A percentile compares a stretch with the other conserved stretches of the same genome.
Evolutionary conservation across 495 filamentous ascomycete species (phyloP).

Genomic region (Talaromyces ruber): DNA sequence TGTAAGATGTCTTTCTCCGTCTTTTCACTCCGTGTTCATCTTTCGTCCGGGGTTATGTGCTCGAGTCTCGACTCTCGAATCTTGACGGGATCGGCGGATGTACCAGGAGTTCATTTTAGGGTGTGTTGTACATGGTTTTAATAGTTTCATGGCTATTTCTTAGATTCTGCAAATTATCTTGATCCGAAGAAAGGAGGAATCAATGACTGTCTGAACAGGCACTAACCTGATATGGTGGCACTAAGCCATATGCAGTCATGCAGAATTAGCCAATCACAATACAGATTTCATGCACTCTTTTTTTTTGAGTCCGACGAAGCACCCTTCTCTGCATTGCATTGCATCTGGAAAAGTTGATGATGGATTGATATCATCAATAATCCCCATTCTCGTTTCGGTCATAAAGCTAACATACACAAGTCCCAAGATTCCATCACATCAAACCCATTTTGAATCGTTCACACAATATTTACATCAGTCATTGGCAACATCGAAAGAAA

Average conservation of each 20-base stretch:
- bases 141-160: not conserved
- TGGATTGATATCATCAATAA: no score
- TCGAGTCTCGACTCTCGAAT: not conserved
- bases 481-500: slow-evolving; percentile 8
- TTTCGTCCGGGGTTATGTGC: not conserved
- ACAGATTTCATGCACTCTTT: not conserved
- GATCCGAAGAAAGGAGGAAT: not conserved
- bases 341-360: no score
- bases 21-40: not conserved
- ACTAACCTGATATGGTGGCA: not conserved
- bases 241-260: not conserved
- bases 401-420: not conserved
- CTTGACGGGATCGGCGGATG: not conserved
- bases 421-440: not conserved
- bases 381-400: not conserved
- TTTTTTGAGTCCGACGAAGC: not conserved
- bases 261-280: not conserved
- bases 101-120: not conserved
- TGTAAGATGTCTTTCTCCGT: not conserved
- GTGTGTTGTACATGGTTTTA: not conserved
- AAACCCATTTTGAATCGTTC: not conserved
- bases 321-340: no score
- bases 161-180: not conserved
- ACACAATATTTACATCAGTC: slow-evolving; percentile 8
- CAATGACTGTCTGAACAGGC: not conserved